Evolutionary conservation across 768 basidiomycete genomes (phyloP).

Genomic region (Tricholoma sp.): DNA sequence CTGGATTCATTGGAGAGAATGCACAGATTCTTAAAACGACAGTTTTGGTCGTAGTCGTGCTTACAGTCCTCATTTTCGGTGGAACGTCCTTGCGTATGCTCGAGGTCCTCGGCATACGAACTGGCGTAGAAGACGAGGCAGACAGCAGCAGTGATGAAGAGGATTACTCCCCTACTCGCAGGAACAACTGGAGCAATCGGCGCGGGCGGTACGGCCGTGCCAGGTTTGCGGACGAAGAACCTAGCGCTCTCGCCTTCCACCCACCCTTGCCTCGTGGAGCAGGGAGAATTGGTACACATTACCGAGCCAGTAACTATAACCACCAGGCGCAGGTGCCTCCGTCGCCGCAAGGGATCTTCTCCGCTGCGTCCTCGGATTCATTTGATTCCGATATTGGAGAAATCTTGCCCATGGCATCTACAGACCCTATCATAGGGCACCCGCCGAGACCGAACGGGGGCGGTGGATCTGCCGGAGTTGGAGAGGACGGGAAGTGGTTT

Average conservation of each 20-base stretch:
- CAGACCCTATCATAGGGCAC: constrained; percentile 26
- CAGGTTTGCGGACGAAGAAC: constrained; percentile 37
- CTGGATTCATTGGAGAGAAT: constrained; percentile 92
- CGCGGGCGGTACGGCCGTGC: constrained; percentile 38
- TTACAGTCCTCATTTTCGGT: constrained; percentile 92
- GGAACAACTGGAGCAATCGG: constrained; percentile 29
- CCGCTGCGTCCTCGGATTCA: constrained; percentile 69
- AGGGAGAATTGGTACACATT: constrained; percentile 52
- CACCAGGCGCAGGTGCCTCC: constrained; percentile 41
- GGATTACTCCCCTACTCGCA: constrained; percentile 27
- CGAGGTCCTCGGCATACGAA: constrained; percentile 92
- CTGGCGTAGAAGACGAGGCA: constrained; percentile 91
- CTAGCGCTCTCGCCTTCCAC: constrained; percentile 29
- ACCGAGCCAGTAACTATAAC: constrained; percentile 50
- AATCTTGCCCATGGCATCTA: constrained; percentile 69
- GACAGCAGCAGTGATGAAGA: constrained; percentile 53
- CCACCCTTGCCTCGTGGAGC: constrained; percentile 23
- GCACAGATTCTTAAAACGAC: constrained; percentile 89
- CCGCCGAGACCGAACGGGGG: constrained; percentile 19
- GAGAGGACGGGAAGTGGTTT: constrained; percentile 92
- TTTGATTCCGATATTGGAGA: constrained; percentile 73
- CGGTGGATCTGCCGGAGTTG: constrained; percentile 20
- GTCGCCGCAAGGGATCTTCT: constrained; percentile 39
- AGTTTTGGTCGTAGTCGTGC: constrained; percentile 90
- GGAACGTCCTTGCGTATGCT: constrained; percentile 98